phyloP scores from a whole-genome alignment of 805 yeast genomes.

The Hanseniaspora thailandica region DNA sequence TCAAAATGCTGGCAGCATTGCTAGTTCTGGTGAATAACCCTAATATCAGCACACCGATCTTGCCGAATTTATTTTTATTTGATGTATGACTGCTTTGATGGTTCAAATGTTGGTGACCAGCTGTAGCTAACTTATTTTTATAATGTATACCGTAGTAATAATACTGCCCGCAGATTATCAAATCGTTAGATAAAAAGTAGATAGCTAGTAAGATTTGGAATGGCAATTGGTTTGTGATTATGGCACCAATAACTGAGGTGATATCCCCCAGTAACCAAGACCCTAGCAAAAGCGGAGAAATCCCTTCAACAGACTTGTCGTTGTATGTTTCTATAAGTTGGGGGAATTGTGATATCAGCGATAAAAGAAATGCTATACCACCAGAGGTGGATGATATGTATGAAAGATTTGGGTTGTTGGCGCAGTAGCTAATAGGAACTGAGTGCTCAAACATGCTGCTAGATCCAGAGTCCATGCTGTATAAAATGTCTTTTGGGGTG shows the following conservation, averaged over 20 bases:
- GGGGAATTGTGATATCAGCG: constrained; percentile 43
- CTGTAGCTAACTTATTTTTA: constrained; percentile 26
- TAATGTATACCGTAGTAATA: constrained; percentile 45
- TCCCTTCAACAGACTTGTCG: constrained; percentile 49
- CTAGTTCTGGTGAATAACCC: constrained; percentile 15
- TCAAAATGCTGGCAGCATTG: constrained; percentile 20
- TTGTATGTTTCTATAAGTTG: constrained; percentile 45
- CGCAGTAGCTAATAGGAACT: constrained; percentile 10
- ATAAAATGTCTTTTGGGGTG: no score
- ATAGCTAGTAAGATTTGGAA: constrained; percentile 64
- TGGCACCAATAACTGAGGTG: constrained; percentile 54
- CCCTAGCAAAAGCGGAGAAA: constrained; percentile 42
- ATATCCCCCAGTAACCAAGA: constrained; percentile 37
- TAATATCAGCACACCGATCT: constrained; percentile 2
- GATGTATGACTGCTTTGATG: constrained; percentile 10
- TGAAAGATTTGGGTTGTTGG: constrained; percentile 20
- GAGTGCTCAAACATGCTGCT: background rate
- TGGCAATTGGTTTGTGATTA: constrained; percentile 64
- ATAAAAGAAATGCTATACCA: constrained; percentile 35
- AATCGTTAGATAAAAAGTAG: constrained; percentile 65
- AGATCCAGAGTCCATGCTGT: background rate
- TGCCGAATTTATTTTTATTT: background rate
- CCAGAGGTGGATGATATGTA: constrained; percentile 31
- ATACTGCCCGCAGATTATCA: constrained; percentile 56
- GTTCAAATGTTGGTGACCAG: constrained; percentile 28